Base-by-base conservation (phyloP, 2,329 filamentous ascomycete genomes). In the Cladosporium velox region DNA sequence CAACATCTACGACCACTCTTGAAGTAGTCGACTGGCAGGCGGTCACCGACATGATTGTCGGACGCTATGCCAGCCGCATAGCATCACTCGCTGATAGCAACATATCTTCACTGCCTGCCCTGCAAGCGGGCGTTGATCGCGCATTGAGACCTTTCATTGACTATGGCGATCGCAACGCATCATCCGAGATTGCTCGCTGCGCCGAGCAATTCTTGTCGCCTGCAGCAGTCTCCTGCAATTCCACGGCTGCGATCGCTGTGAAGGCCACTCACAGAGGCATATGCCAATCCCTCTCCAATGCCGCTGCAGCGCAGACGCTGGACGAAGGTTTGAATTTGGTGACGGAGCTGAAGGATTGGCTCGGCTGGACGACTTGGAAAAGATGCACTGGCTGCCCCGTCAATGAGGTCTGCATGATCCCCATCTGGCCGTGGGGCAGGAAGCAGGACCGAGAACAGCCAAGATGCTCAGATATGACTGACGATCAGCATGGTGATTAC, bases 11-110 rank as follows among this genome's bases (percentile, higher is more conserved):
- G 74, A 79, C 41, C 77, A 81, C 6, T 77, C 83, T 4, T 73
- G 15, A 59, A 8, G 68, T 70, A 3, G 72, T 86, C 30, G 79
- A 91, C 71, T 93, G 91, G 91, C 90, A 92, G 73, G 82, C 79
- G 0, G 79, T 90, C 1, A 82, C 84, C 0, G 91, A 93, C 70
- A 83, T 90, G 81, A 79, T 93, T 4, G 81, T 91, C 4, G 75
- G 80, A 4, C 84, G 90, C 1, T 92, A 90, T 71, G 83, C 84
- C 4, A 79, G 84, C 35, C 80, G 87, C 28, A 77, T 93, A 32
- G 75, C 77, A 51, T 72, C 76, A 61, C 69, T 81, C 11, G 64
- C 59, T 49, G 76, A 64, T 64, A 75, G 60, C 51, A 59, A 38
- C 66, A 24, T 21, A 10, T 14, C 10, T 8, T 41, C 55, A 7